Evolutionary conservation across 371 early-diverging fungal species (phyloP).

Genomic region (Conidiobolus incongruus): DNA sequence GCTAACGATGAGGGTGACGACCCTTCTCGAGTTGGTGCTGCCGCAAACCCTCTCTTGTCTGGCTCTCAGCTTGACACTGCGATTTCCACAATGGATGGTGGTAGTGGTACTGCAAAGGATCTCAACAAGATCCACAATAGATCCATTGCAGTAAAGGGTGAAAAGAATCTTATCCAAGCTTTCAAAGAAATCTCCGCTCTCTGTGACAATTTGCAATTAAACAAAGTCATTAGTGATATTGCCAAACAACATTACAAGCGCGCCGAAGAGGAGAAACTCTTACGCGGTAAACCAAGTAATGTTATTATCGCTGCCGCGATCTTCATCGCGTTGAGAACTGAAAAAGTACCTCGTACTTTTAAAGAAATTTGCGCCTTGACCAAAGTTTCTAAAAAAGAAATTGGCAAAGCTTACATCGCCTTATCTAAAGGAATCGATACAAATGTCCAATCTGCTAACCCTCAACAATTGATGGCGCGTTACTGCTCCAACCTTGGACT

Average conservation of each 20-base stretch:
- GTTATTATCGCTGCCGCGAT: conserved; percentile 94
- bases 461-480: conserved; percentile 63
- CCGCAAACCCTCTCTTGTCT: conserved; percentile 70
- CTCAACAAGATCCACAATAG: conserved; percentile 54
- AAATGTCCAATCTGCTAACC: conserved; percentile 36
- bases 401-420: conserved; percentile 69
- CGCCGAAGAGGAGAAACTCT: conserved; percentile 65
- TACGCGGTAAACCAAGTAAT: conserved; percentile 76
- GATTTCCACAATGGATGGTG: conserved; percentile 63
- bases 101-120: conserved; percentile 43
- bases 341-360: conserved; percentile 86
- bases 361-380: conserved; percentile 93
- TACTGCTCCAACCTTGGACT: conserved; percentile 65
- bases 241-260: conserved; percentile 92
- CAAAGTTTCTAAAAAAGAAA: conserved; percentile 77
- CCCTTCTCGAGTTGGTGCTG: conserved; percentile 97
- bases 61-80: conserved; percentile 81
- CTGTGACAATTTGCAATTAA: conserved; percentile 74
- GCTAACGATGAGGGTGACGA: conserved; percentile 90
- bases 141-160: conserved; percentile 46
- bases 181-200: conserved; percentile 84
- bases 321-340: conserved; percentile 89
- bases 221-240: conserved; percentile 69
- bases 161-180: conserved; percentile 64
- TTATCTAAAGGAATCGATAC: conserved; percentile 31